Base-by-base conservation (phyloP, 352 stramenopile species). In the Phytophthora colocasiae region DNA sequence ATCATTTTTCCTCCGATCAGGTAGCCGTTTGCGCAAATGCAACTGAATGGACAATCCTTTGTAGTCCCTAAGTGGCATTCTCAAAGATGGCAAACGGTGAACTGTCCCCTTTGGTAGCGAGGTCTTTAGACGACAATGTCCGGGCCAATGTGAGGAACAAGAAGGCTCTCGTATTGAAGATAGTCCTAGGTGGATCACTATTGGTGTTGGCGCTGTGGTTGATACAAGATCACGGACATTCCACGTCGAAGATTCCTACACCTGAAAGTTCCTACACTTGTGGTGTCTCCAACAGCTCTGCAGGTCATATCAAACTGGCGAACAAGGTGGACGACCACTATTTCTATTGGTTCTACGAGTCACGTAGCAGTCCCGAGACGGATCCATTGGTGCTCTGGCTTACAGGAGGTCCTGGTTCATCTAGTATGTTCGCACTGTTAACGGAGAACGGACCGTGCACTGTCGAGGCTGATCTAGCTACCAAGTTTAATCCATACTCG, bases 311-410 rank as follows among this genome's bases (percentile, higher is more conserved):
- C 22, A 68, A 72, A 55, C 57, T 89, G 40, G 57, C 57, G n/a
- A 75, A 82, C 29, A 78, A 68, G 29, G 63, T 61, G 31, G 74
- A 85, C 47, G 80, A 86, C 32, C 65, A 84, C 50, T 75, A 83
- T 29, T 86, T 89, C 61, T 89, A 88, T 61, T 89, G 80, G 70
- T 83, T 83, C 54, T 77, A 78, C 19, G 78, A 90, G 58, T 79
- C 71, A 24, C 65, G 81, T 41, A 43, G 67, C 14, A 75, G 73
- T 39, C 65, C 81, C 10, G 66, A 64, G n/a, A 82, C 61, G 14
- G 81, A 87, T 38, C 90, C 90, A 19, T 57, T 97, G 7, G 76
- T 97, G 29, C 53, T 90, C 17, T 90, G 81, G 81, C 67, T 90
- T n/a, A 83, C 71, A 10, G 81, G 78, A 26, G 60, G 60, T 2